Conservation (phyloP, 352 stramenopile species). For the Blastocystis sp. region DNA sequence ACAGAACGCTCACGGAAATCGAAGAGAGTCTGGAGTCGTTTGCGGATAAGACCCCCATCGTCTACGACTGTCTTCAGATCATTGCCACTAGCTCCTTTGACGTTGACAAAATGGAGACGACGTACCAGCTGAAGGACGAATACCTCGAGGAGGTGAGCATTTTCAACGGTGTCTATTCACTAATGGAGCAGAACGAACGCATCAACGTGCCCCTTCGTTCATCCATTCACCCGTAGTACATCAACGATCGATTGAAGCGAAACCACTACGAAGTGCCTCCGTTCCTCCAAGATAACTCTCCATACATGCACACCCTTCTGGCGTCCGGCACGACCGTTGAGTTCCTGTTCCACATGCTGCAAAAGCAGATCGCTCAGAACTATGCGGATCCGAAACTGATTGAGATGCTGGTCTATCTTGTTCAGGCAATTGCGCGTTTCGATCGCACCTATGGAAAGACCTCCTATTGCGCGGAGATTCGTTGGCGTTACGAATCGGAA, state of each 20-base stretch:
- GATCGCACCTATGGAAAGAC: not conserved
- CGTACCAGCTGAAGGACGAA: conserved; percentile 14
- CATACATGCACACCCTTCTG: not conserved
- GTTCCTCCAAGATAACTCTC: not conserved
- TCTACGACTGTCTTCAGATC: not conserved
- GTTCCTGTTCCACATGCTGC: not conserved
- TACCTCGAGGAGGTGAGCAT: not conserved
- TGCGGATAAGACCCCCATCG: not conserved
- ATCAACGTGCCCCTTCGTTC: too few relatives aligned
- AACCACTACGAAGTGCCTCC: not conserved
- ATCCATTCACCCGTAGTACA: too few relatives aligned
- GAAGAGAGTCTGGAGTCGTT: not conserved
- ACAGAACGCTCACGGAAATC: not conserved
- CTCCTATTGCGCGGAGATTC: not conserved
- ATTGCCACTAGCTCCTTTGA: not conserved
- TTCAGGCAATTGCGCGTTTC: not conserved
- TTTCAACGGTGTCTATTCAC: too few relatives aligned
- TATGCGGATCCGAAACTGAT: conserved; percentile 7
- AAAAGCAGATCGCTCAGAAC: not conserved
- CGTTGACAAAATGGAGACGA: not conserved
- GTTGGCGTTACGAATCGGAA: not conserved
- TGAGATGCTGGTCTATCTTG: conserved; percentile 14
- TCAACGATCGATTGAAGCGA: not conserved
- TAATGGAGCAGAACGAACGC: too few relatives aligned
- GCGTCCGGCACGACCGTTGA: not conserved